These are phyloP conservation scores for Omphalotus olearius DNA, from an alignment of 1,284 basidiomycete species.

Conservation along the genomic window DNA sequence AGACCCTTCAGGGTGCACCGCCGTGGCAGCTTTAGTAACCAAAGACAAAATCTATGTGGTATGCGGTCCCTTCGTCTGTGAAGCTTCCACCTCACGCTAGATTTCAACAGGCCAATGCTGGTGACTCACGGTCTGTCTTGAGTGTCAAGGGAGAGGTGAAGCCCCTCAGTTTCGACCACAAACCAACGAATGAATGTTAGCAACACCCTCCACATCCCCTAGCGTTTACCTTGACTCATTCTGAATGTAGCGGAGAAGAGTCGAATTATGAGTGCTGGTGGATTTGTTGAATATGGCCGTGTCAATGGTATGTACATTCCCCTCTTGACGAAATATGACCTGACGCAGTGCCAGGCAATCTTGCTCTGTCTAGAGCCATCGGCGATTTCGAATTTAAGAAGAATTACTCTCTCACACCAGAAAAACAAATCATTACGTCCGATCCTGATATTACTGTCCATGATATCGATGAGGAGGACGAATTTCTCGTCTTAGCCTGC, in stretches of 20 bases:
- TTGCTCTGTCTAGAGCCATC: conserved; percentile 92
- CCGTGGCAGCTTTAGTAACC: conserved; percentile 85
- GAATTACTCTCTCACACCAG: conserved; percentile 76
- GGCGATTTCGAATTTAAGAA: conserved; percentile 99
- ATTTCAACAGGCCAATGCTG: conserved; percentile 85
- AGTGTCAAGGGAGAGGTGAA: conserved; percentile 83
- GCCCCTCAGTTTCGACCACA: conserved; percentile 93
- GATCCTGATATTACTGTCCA: conserved; percentile 91
- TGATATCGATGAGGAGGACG: conserved; percentile 83
- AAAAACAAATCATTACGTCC: conserved; percentile 94
- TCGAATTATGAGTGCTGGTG: conserved; percentile 91
- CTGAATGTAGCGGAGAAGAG: conserved; percentile 67
- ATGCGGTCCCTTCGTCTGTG: conserved; percentile 26
- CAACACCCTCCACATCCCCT: conserved; percentile 4
- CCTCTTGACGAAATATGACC: neutral
- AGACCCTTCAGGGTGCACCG: conserved; percentile 97
- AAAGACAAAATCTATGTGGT: conserved; percentile 82
- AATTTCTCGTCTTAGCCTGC: conserved; percentile 95
- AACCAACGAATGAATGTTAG: conserved; percentile 85
- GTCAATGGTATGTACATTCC: conserved; percentile 78
- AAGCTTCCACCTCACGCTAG: neutral
- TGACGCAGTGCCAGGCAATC: conserved; percentile 63
- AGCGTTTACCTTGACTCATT: conserved; percentile 12
- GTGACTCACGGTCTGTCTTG: conserved; percentile 94
- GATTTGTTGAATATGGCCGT: conserved; percentile 95